phyloP scores from a whole-genome alignment of 768 basidiomycete species.

The Mycena latifolia region DNA sequence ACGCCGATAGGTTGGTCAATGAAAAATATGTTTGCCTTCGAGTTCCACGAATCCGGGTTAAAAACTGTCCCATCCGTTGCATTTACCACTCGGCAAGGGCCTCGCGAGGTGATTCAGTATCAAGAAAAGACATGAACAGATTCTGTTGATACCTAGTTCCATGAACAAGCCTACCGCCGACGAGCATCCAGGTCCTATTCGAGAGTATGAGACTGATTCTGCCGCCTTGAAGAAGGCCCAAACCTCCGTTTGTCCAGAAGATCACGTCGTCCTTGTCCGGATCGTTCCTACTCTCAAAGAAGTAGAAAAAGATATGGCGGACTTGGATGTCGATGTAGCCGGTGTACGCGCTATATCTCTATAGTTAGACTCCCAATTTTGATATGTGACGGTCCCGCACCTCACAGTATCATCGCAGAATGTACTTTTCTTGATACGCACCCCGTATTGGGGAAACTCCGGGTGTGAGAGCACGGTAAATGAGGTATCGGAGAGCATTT shows the following conservation, averaged over 20 bases:
- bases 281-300: conserved; percentile 65
- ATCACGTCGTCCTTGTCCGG: conserved; percentile 58
- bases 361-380: not conserved
- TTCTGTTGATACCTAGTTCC: no score
- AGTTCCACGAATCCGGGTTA: conserved; percentile 45
- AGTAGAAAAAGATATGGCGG: conserved; percentile 66
- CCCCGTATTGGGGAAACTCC: not conserved
- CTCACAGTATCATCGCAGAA: not conserved
- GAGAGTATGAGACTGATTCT: conserved; percentile 1
- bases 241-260: conserved; percentile 65
- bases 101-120: no score
- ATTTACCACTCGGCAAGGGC: no score
- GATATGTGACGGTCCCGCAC: not conserved
- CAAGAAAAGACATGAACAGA: no score
- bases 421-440: not conserved
- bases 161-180: no score
- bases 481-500: not conserved
- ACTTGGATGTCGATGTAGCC: conserved; percentile 64
- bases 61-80: no score
- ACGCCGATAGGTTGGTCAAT: no score
- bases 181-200: conserved; percentile 10
- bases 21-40: conserved; percentile 60
- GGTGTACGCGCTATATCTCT: conserved; percentile 51
- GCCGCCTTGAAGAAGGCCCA: not conserved
- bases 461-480: not conserved